phyloP scores from a whole-genome alignment of 2,329 filamentous ascomycete species.

The Davidsoniella virescens region DNA sequence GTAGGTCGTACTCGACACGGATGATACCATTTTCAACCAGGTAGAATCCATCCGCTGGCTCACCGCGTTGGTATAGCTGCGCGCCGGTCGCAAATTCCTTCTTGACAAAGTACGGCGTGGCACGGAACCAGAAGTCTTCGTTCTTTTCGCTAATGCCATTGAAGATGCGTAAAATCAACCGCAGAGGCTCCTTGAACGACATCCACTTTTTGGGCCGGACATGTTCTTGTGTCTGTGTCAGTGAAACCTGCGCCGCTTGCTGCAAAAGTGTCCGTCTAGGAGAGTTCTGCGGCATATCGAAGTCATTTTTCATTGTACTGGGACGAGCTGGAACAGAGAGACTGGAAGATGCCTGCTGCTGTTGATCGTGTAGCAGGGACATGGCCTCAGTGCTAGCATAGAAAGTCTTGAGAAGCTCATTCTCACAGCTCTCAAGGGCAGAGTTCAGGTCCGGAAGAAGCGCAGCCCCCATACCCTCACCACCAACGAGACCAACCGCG shows the following conservation, averaged over 20 bases:
- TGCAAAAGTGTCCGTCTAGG: slow-evolving; percentile 65
- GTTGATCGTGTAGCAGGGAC: slow-evolving; percentile 20
- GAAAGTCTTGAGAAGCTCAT: slow-evolving; percentile 71
- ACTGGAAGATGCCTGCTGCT: slow-evolving; percentile 26
- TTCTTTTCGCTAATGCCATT: slow-evolving; percentile 70
- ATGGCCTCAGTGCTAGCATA: slow-evolving; percentile 54
- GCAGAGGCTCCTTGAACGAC: slow-evolving; percentile 75
- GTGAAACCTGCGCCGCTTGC: slow-evolving; percentile 47
- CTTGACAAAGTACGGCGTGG: slow-evolving; percentile 56
- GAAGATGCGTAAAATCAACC: slow-evolving; percentile 90
- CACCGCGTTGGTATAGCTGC: slow-evolving; percentile 62
- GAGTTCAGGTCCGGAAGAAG: slow-evolving; percentile 85
- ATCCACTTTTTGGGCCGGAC: slow-evolving; percentile 58
- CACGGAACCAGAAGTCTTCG: slow-evolving; percentile 89
- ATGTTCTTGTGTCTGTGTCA: slow-evolving; percentile 41
- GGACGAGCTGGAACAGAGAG: slow-evolving; percentile 29
- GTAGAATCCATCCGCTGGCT: slow-evolving; percentile 71
- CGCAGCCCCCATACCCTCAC: slow-evolving; percentile 55
- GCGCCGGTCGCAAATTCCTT: slow-evolving; percentile 52
- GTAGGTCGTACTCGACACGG: slow-evolving; percentile 75
- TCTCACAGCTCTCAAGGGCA: slow-evolving; percentile 86
- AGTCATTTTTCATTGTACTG: not conserved
- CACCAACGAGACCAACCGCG: slow-evolving; percentile 60
- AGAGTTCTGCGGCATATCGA: slow-evolving; percentile 46
- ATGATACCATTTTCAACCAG: slow-evolving; percentile 79